These are phyloP conservation scores for Phytophthora litchii DNA, from an alignment of 352 stramenopile genomes.

Conservation along the genomic window DNA sequence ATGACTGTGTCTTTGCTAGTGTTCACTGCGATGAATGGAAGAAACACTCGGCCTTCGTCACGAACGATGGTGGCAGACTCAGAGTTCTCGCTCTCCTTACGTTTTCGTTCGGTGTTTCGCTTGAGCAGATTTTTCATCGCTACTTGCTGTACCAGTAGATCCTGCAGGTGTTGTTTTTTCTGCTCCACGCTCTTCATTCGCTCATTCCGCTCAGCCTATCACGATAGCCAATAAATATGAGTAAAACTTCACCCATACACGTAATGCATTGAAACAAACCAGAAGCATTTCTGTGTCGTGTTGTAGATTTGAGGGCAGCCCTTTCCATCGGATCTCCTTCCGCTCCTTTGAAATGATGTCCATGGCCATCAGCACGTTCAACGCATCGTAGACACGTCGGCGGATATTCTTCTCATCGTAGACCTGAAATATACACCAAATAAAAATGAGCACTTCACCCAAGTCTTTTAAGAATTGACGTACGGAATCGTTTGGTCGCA, in stretches of 20 bases:
- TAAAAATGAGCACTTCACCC: not conserved
- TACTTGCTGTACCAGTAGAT: constrained; percentile 94
- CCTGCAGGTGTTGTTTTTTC: constrained; percentile 91
- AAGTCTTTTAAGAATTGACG: constrained; percentile 7
- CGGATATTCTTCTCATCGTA: constrained; percentile 97
- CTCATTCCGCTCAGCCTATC: constrained; percentile 73
- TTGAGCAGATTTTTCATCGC: constrained; percentile 94
- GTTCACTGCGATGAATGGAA: constrained; percentile 98
- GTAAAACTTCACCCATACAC: not conserved
- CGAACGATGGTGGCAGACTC: constrained; percentile 31
- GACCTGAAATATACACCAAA: constrained; percentile 42
- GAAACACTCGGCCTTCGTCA: constrained; percentile 88
- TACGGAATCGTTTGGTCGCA: constrained; percentile 80
- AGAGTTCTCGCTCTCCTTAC: constrained; percentile 46
- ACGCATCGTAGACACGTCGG: constrained; percentile 95
- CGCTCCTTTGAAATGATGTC: constrained; percentile 98
- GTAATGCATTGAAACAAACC: constrained; percentile 36
- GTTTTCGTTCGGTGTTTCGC: constrained; percentile 81
- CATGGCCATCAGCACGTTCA: constrained; percentile 99
- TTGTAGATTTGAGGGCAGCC: constrained; percentile 77
- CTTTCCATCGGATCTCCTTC: constrained; percentile 92
- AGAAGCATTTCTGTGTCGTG: constrained; percentile 89
- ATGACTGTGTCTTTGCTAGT: constrained; percentile 94
- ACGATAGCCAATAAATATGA: constrained; percentile 6
- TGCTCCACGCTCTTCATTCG: constrained; percentile 83